Base-by-base conservation (phyloP, 2,329 filamentous ascomycete species). In the Penicillium sp. region DNA sequence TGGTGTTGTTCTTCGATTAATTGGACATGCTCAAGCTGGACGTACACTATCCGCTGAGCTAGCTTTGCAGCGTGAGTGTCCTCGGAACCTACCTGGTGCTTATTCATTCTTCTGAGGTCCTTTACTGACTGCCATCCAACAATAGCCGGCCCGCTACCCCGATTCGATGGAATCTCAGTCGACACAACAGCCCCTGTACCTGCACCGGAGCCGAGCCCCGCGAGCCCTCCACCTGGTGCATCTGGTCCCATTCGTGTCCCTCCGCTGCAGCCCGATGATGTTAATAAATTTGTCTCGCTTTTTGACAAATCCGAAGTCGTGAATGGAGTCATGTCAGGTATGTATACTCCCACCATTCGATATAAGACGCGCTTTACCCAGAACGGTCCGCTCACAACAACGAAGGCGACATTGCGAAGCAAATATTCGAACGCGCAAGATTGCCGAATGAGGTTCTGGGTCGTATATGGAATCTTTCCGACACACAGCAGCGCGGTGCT, bases 381-480 rank as follows among this genome's bases (percentile, higher is more conserved):
- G 39, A 50, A 50, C 33, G 13, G 16, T 27, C 9, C 10, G 16
- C 23, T 50, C 33, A 37, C 14, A 14, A 13, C 4, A 33, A 10
- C 55, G 50, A 62, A 85, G 92, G 92, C 50, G 92, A 96, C 64
- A 87, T 88, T 62, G 93, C 95, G 44, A 96, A 95, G 76, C 86
- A 90, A 66, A 98, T 99, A 62, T 99, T 99, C 69, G 93, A 98
- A 75, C 92, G 92, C 72, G 93, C 93, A 1, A 88, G 90, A 54
- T 79, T 99, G 61, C 90, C 93, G 5, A 97, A 96, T 72, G 92
- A 98, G 67, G 84, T 90, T 11, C 82, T 99, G 31, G 93, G 93
- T n/a, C 88, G 90, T 65, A 97, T 99, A 78, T 99, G 95, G 95
- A 92, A 90, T 67, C 83, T 99, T 60, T 90, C 93, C 23, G 95